A percentile compares a stretch with the other conserved stretches of the same genome.
Evolutionary conservation across 495 filamentous ascomycete species (phyloP).

Genomic region (Podospora pseudopauciseta): DNA sequence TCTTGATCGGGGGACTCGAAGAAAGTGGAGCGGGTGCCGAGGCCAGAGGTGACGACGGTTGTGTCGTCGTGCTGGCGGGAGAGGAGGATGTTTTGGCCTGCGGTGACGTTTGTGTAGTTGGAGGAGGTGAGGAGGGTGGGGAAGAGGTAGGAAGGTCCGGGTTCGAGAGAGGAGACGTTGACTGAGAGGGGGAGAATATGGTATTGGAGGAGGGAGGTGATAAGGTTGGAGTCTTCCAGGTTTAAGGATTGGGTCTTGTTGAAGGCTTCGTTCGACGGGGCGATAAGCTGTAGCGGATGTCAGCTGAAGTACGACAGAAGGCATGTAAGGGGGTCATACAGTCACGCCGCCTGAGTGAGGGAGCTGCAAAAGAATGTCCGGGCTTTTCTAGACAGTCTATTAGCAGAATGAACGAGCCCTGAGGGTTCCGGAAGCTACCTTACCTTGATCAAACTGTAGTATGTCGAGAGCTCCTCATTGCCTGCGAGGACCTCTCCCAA

Average conservation of each 20-base stretch:
- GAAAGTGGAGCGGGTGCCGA: constrained; percentile 31
- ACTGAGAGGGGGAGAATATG: constrained; percentile 58
- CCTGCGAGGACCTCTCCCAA: constrained; percentile 27
- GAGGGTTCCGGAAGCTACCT: not conserved
- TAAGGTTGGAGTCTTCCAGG: constrained; percentile 29
- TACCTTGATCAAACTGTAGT: constrained; percentile 35
- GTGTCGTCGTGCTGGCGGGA: constrained; percentile 24
- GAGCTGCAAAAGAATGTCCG: constrained; percentile 34
- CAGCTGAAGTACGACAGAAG: not conserved
- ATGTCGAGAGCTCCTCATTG: constrained; percentile 32
- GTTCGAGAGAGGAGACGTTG: constrained; percentile 34
- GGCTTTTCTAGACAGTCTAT: constrained; percentile 28
- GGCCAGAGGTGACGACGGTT: constrained; percentile 23
- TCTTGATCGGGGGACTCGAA: constrained; percentile 34
- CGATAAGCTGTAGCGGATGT: constrained; percentile 42
- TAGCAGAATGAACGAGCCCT: not conserved
- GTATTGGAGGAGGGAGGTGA: constrained; percentile 52
- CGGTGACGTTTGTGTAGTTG: constrained; percentile 42
- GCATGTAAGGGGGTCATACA: constrained; percentile 21
- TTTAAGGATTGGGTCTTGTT: constrained; percentile 33
- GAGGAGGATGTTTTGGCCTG: constrained; percentile 35
- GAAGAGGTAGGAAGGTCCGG: constrained; percentile 46
- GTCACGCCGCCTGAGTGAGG: constrained; percentile 34
- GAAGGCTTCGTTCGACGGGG: constrained; percentile 58
- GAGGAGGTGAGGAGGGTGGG: constrained; percentile 50